phyloP scores from a whole-genome alignment of 352 stramenopile species.

The Phytophthora sp. region DNA sequence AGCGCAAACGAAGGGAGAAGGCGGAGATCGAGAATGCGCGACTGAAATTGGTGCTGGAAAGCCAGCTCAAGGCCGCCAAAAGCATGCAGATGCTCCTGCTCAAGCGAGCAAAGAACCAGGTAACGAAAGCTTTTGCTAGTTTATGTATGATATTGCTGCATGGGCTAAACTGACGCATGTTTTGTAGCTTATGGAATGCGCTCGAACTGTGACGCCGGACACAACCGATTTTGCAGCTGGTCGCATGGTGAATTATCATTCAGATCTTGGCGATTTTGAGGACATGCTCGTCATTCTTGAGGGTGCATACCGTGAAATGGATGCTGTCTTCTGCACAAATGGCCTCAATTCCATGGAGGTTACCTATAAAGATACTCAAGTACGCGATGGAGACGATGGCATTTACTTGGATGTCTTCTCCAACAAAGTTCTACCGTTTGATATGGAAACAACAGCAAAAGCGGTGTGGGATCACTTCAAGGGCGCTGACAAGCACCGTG shows the following conservation, averaged over 20 bases:
- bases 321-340: constrained; percentile 41
- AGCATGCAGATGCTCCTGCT: constrained; percentile 42
- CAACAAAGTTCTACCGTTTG: constrained; percentile 52
- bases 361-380: constrained; percentile 36
- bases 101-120: constrained; percentile 43
- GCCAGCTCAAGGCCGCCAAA: constrained; percentile 47
- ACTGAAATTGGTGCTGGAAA: constrained; percentile 47
- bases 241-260: constrained; percentile 36
- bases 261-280: constrained; percentile 29
- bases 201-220: constrained; percentile 22
- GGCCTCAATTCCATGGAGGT: constrained; percentile 39
- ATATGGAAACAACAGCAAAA: constrained; percentile 30
- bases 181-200: constrained; percentile 34
- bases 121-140: constrained; percentile 3
- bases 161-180: background rate
- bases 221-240: constrained; percentile 24
- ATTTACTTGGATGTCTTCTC: constrained; percentile 49
- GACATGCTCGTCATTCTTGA: constrained; percentile 38
- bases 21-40: constrained; percentile 47
- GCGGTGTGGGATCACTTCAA: constrained; percentile 49
- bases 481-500: constrained; percentile 36
- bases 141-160: constrained; percentile 1
- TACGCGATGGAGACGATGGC: constrained; percentile 31
- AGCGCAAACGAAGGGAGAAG: constrained; percentile 35
- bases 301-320: constrained; percentile 40